Evolutionary conservation across 805 yeast species (phyloP), one percentile per base, ranked within the genome.

Genomic region (Sugiyamaella qingdaonensis): DNA sequence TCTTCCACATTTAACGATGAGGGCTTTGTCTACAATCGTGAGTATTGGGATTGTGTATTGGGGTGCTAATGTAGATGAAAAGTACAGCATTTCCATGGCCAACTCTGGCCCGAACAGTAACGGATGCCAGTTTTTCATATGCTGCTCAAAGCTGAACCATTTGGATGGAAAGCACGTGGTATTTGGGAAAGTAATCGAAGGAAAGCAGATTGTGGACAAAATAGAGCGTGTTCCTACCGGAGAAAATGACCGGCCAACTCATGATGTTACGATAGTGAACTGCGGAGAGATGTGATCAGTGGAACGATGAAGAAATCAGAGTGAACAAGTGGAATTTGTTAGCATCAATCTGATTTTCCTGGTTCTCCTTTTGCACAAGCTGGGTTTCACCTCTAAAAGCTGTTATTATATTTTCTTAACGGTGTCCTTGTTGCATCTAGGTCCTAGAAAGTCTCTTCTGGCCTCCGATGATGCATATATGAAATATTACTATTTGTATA

Each of bases 31-130:
- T 65, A 60, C 58, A 54, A 66, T 49, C 75, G 74, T 60, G 52
- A 49, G 60, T 56, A 18, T 32, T 34, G 3, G 3, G 9, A 34
- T 39, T 39, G 4, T 5, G 24, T 16, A 16, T 11, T 39, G 11
- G 19, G 41, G 5, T 10, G 32, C 32, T 49, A 35, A 48, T 39
- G 31, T 44, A 63, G 68, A 67, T 49, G 67, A 59, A 45, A 57
- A 55, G 72, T 79, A 62, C 75, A 75, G 69, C 65, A 76, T 79
- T 56, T 77, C 81, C 24, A 79, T 79, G 84, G 84, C 84, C 56
- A 80, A 80, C 61, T 77, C 82, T 29, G 85, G 84, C 51, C 79
- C 82, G 60, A 74, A 79, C 71, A 78, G 84, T 58, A 80, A 80
- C 62, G 84, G 84, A 4, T 77, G 82, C 34, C 85, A 80, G 67